Evolutionary conservation across 2,329 filamentous ascomycete genomes (phyloP), one percentile per base, ranked within the genome.

Genomic region (Xylariales sp.): DNA sequence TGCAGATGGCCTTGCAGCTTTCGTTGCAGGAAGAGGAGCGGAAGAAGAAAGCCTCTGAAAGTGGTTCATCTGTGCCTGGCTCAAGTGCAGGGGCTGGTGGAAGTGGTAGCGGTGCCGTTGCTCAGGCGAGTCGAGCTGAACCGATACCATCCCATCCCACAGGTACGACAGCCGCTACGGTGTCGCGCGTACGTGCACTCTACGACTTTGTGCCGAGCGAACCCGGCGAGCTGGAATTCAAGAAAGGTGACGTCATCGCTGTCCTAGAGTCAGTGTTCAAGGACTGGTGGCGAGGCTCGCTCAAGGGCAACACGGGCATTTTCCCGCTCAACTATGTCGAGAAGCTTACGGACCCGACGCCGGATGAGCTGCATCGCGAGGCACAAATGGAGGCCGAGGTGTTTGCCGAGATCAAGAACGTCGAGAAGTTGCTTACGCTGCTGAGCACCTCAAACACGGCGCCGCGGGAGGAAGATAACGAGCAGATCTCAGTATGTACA

Each of bases 261-360:
- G 93, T 98, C 12, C 74, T 98, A 29, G 93, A 97, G 65, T 96
- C 90, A 2, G 93, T 97, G 2, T 98, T 94, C 70, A 98, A 97
- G 65, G 93, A 98, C 64, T 98, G 93, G 93, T 98, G 93, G 93
- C 91, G 95, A 54, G 93, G 93, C 1, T 95, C 90, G 31, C 70
- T 98, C 45, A 82, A 90, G 59, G 93, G 93, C 15, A 88, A 96
- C 64, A 96, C 89, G 5, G 93, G 93, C 53, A 98, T 98, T 50
- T 98, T 98, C 65, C 93, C 93, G 5, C 76, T 98, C 50, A 98
- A 98, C 68, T 98, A 98, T 58, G 93, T 98, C 12, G 93, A 98
- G 69, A 98, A 98, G 65, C 72, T 98, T 49, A 82, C 90, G 42
- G 93, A 98, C 58, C 93, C 93, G 4, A 97, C 93, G 0, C 83